Evolutionary conservation across 2,329 filamentous ascomycete species (phyloP), one percentile per base, ranked within the genome.

Genomic region (Cladophialophora psammophila): DNA sequence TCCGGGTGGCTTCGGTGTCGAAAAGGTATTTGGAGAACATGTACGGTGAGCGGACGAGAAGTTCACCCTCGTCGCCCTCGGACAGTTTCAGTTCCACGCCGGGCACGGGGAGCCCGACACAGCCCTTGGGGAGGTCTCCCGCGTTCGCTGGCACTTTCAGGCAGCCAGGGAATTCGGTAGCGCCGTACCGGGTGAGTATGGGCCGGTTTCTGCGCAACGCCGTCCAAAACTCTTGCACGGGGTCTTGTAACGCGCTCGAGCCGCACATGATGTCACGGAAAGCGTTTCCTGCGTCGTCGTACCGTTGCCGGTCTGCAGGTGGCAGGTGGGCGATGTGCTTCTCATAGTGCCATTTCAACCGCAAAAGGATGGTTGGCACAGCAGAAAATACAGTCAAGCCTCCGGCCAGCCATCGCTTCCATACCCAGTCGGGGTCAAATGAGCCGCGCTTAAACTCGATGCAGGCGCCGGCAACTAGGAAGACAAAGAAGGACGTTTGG

Each of bases 181-280:
- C 77, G 1, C 80, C 80, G 64, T 82, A 82, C 38, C 80, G 71
- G 54, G 79, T 80, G 50, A 79, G 64, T 45, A 82, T 81, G 15
- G 66, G 73, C 60, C 77, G 78, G 38, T 79, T 78, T 31, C 55
- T 18, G 69, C 82, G 75, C 2, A 83, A 74, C 4, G 74, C 69
- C 3, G 78, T 78, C 83, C 83, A 85, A 67, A 84, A 84, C 38
- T 84, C 78, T 13, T 80, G 80, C 20, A 85, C 79, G 1, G 82
- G 81, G 59, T 80, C 78, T 3, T 82, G 83, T 32, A 85, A 68
- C 0, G 83, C 83, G 3, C 79, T 81, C 0, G 82, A 84, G 0
- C 76, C 76, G 13, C 74, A 71, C 40, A 72, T 38, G 8, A 65
- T 64, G 4, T 40, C 55, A 13, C 65, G 67, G 60, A 72, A 55